Percentiles rank a stretch among this genome's conserved stretches.
These are phyloP conservation scores for Naganishia albida DNA, from an alignment of 1,284 basidiomycete genomes.

Conservation along the genomic window DNA sequence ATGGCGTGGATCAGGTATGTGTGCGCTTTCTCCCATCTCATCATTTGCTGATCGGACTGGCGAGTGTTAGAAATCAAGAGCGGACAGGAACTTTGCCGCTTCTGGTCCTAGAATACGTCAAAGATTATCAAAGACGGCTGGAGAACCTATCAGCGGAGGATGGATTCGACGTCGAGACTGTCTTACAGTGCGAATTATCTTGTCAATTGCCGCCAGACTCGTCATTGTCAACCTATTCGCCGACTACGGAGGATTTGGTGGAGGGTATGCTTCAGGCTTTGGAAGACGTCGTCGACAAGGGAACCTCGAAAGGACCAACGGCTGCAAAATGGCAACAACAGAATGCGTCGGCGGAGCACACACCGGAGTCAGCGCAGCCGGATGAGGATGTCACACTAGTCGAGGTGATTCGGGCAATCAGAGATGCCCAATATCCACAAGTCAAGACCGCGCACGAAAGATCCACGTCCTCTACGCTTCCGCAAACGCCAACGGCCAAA, in stretches of 20 bases:
- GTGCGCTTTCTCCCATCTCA: background rate
- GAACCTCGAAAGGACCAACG: too few species aligned
- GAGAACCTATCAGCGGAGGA: background rate
- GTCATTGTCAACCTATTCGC: background rate
- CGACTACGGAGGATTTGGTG: background rate
- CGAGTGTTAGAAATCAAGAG: conserved; percentile 16
- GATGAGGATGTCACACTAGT: background rate
- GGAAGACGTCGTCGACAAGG: background rate
- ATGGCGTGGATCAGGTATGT: conserved; percentile 20
- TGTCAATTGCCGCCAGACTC: background rate
- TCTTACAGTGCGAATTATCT: background rate
- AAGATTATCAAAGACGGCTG: conserved; percentile 7
- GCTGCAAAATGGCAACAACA: background rate
- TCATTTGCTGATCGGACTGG: background rate
- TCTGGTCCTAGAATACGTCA: conserved; percentile 5
- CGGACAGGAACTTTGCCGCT: conserved; percentile 11
- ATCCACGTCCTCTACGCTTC: background rate
- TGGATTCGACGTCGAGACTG: background rate
- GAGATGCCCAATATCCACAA: background rate
- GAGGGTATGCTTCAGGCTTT: background rate
- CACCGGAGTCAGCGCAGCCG: background rate
- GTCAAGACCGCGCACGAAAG: background rate
- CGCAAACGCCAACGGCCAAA: conserved; percentile 3
- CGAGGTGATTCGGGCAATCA: background rate
- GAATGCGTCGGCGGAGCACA: too few species aligned